Base-by-base conservation (phyloP, 371 early-diverging fungal species). In the Mortierella sp. region DNA sequence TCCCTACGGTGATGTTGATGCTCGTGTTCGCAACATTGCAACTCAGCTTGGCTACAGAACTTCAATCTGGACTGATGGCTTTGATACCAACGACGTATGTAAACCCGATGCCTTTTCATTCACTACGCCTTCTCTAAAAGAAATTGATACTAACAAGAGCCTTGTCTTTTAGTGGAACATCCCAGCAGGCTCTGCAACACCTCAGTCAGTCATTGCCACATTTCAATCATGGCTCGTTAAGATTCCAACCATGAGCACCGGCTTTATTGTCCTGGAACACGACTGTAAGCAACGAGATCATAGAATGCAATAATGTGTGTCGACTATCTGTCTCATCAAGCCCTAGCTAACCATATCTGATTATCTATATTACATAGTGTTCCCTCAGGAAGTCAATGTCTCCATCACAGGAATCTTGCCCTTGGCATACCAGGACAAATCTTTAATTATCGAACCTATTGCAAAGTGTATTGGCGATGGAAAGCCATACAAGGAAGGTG, bases 1-100 rank as follows among this genome's bases (percentile, higher is more conserved):
- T 64, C 92, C 94, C 20, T 91, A 85, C 69, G 91, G 91, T 70
- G 91, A 91, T 87, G 87, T 89, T 37, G 91, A 91, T 77, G 86
- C 89, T 60, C 91, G 91, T 84, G 90, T 91, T 69, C 89, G 91
- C 66, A 88, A 87, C 83, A 87, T 90, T 76, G 89, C 90, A 11
- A 86, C 88, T 60, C 90, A 90, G 71, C 66, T 89, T 52, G 86
- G 84, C 14, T 75, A 74, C 62, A 79, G 63, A 65, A 84, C 85
- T 68, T 75, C 88, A 63, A 89, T 88, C 68, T 88, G 87, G 88
- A 80, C 87, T 35, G 76, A 65, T 54, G 81, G 62, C 18, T 77
- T 75, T 39, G 75, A 83, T 26, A 78, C 78, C 39, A 66, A 78
- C 54, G 78, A 78, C 45, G 77, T 77, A 77, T 18, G 67, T 5